Base-by-base conservation (phyloP, 805 yeast genomes). In the Cyberlindnera nakhonratchasimensis region DNA sequence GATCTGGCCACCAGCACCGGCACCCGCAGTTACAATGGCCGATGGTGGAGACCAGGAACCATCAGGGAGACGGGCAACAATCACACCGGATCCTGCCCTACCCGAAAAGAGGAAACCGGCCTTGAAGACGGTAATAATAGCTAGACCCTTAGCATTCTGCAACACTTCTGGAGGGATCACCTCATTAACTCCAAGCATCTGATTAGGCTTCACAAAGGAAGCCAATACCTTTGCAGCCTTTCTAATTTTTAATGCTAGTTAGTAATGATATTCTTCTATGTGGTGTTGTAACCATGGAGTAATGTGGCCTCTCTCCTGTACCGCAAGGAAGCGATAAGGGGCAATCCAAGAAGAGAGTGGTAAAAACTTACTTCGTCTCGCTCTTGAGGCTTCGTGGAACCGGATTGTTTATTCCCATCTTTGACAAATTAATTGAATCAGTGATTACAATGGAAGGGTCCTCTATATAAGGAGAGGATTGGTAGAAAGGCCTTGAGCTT, bases 31-130 rank as follows among this genome's bases (percentile, higher is more conserved):
- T 40, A 80, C 82, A 51, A 93, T 83, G 9, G 97, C 99, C 2
- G 95, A 82, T 1, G 99, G 99, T 3, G 97, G 95, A 12, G 97
- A 89, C 99, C 99, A 91, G 0, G 85, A 66, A 1, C 97, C 98
- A 64, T 93, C 98, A 2, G 95, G 95, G 37, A 93, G 72, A 46
- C 97, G 71, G 5, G 97, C 96, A 20, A 91, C 95, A 47, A 91
- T 85, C 26, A 91, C 86, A 50, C 99, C 99, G 1, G 96, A 86
- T 20, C 99, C 99, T 1, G 97, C 98, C 62, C 99, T 77, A 22
- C 98, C 99, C 3, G 96, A 86, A 63, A 91, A 91, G 42, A 91
- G 70, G 63, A 91, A 91, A 3, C 99, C 99, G 4, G 98, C 99
- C 63, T 93, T 91, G 44, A 91, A 70, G n/a, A 93, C 97, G 0